phyloP scores from a whole-genome alignment of 805 yeast species.

The Komagataella ulmi region DNA sequence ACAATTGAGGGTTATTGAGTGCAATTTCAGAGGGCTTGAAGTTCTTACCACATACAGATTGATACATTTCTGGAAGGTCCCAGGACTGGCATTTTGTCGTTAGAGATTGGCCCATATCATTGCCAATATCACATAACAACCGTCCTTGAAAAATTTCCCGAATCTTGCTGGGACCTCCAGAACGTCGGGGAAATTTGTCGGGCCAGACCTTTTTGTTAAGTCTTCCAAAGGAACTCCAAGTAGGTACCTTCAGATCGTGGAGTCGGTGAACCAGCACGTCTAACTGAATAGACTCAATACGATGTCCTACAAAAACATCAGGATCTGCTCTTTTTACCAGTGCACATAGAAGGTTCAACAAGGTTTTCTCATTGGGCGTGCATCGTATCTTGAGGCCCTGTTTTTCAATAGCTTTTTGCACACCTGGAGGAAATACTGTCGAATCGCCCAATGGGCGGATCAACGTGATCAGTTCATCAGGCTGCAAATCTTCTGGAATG shows the following conservation, averaged over 20 bases:
- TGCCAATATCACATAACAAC: conserved; percentile 81
- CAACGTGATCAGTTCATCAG: conserved; percentile 53
- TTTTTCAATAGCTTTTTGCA: conserved; percentile 45
- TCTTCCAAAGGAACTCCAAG: conserved; percentile 80
- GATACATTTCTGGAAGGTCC: conserved; percentile 88
- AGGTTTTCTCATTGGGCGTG: conserved; percentile 61
- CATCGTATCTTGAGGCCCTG: conserved; percentile 36
- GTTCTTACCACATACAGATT: conserved; percentile 56
- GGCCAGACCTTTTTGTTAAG: conserved; percentile 71
- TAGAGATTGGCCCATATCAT: conserved; percentile 88
- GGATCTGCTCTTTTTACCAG: conserved; percentile 69
- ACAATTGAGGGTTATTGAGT: conserved; percentile 49
- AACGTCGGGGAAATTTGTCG: conserved; percentile 40
- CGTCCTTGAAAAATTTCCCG: conserved; percentile 76
- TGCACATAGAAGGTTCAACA: conserved; percentile 66
- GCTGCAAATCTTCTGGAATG: conserved; percentile 43
- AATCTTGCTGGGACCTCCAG: conserved; percentile 26
- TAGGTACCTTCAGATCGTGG: conserved; percentile 56
- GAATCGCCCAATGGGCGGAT: conserved; percentile 66
- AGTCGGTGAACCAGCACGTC: conserved; percentile 75
- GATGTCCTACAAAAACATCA: conserved; percentile 82
- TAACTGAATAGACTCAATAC: conserved; percentile 63
- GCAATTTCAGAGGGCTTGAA: conserved; percentile 60
- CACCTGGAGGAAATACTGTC: conserved; percentile 61
- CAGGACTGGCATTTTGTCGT: conserved; percentile 89